Evolutionary conservation across 345 rosid species (phyloP), one percentile per base, ranked within the genome.

Genomic region (Lumnitzera racemosa): DNA sequence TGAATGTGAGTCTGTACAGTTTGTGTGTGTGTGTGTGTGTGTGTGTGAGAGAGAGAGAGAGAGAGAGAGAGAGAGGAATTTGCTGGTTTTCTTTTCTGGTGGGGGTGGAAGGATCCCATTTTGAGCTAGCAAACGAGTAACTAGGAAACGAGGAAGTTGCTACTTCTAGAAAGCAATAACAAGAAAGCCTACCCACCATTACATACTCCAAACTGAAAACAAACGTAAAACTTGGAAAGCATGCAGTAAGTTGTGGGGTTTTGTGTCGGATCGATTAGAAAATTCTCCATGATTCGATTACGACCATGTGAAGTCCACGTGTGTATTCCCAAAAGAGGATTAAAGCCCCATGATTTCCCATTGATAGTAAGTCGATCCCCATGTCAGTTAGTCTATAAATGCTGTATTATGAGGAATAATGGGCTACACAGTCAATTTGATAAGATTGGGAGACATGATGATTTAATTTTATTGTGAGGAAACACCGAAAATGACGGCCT

Each of bases 301-400:
- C 23, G 70, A 57, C 65, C 83, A 70, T 57, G 79, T 71, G 79
- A 72, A 61, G 46, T 57, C 74, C 81, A 67, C 76, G 71, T 54
- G 70, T 57, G 56, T 7, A 57, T 65, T 14, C 12, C 59, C 59
- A 57, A 57, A 57, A 41, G 46, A 31, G 24, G 59, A 25, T 9
- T 20, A 11, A 20, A 16, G 41, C 25, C 49, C 49, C 15, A 11
- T n/a, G 0, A 48, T 23, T n/a, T 41, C 25, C 46, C 48, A 31
- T 57, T 57, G 59, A 24, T 48, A 41, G 43, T 36, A 36, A 36
- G 43, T 36, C 43, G 7, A 36, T 36, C 43, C 10, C 43, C 43
- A 4, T 36, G 43, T 36, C 43, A 36, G 43, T 9, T 5, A 36
- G 43, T 36, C 31, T 27, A 36, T 36, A 36, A 36, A 36, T 36